Evolutionary conservation across 257 asterid species (phyloP).

Genomic region (Linaria vulgaris): DNA sequence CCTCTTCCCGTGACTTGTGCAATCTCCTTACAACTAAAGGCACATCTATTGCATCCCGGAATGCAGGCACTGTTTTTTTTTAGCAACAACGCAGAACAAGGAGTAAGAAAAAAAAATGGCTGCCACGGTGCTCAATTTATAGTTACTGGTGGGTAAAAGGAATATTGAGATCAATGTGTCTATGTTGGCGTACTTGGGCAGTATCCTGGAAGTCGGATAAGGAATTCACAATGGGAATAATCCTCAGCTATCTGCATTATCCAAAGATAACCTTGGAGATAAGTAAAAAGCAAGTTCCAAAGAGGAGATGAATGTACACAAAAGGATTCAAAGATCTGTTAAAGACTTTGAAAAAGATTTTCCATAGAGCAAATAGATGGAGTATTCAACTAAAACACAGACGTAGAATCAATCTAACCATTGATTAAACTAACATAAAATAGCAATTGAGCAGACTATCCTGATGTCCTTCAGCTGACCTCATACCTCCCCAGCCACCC

Average conservation of each 20-base stretch:
- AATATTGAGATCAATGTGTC: conserved; percentile 12
- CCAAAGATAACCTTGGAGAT: conserved; percentile 16
- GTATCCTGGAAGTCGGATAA: conserved; percentile 96
- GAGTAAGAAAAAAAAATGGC: neutral
- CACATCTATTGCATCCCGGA: conserved; percentile 94
- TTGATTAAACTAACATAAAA: neutral
- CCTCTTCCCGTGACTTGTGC: conserved; percentile 85
- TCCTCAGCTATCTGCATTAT: conserved; percentile 90
- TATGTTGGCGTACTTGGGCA: conserved; percentile 75
- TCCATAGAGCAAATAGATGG: no score
- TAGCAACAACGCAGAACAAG: conserved; percentile 24
- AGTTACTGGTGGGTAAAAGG: neutral
- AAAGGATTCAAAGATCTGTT: no score
- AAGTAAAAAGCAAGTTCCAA: conserved; percentile 10
- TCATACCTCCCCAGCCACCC: neutral
- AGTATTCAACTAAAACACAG: neutral
- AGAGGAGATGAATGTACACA: no score
- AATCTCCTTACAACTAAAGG: conserved; percentile 95
- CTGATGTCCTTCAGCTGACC: neutral
- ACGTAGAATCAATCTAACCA: neutral
- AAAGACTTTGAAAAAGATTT: no score
- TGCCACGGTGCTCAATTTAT: conserved; percentile 9
- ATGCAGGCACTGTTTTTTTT: conserved; percentile 87
- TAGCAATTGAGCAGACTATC: neutral
- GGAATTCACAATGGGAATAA: conserved; percentile 96